Conservation (phyloP, 2,329 filamentous ascomycete species). For the Diaporthe batatas region DNA sequence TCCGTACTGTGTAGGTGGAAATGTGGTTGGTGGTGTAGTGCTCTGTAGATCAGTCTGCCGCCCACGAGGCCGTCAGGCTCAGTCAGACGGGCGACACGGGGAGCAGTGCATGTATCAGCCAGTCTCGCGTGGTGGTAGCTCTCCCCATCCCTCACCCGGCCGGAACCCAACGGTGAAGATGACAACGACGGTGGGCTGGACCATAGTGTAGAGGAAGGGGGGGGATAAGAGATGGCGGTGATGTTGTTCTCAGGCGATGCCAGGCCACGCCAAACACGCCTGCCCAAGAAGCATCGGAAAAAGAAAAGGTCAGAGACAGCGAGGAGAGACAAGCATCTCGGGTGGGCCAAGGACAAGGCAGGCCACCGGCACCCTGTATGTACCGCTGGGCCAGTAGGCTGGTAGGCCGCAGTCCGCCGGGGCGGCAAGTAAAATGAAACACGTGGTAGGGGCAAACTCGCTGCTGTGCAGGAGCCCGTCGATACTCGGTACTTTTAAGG, state of each 20-base stretch:
- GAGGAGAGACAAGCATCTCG: conserved; percentile 21
- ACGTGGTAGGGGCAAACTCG: conserved; percentile 35
- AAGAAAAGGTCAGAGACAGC: conserved; percentile 8
- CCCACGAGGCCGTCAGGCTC: conserved; percentile 18
- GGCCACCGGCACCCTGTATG: background rate
- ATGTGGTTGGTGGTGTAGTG: too few species aligned
- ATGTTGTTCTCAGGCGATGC: conserved; percentile 12
- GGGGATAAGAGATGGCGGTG: conserved; percentile 5
- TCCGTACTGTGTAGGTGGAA: too few species aligned
- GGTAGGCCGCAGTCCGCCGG: conserved; percentile 21
- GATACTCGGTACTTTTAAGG: conserved; percentile 31
- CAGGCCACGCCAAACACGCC: background rate
- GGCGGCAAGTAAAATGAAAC: conserved; percentile 32
- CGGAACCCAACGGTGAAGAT: conserved; percentile 20
- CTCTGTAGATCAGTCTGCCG: background rate
- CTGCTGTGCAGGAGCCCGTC: conserved; percentile 32
- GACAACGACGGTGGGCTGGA: background rate
- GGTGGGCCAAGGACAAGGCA: background rate
- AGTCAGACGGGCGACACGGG: conserved; percentile 13
- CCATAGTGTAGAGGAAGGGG: too few species aligned
- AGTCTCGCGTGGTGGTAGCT: conserved; percentile 14
- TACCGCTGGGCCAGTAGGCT: background rate
- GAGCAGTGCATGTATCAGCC: conserved; percentile 10
- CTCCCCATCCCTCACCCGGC: background rate
- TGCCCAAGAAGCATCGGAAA: conserved; percentile 21